Base-by-base conservation (phyloP, 2,329 filamentous ascomycete species). In the Acrodontium crateriforme region DNA sequence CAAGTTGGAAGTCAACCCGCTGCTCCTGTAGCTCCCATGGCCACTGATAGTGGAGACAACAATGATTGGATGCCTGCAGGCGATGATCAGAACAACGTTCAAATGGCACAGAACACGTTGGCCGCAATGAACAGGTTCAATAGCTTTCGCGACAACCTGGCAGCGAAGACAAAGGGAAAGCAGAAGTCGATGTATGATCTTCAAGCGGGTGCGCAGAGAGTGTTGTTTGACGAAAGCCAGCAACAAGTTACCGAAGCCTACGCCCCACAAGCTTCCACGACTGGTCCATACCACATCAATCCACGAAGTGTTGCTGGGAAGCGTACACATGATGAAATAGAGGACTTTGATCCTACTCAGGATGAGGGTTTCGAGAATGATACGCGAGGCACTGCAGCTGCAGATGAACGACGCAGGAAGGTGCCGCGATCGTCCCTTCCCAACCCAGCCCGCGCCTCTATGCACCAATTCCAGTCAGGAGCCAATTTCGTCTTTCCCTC, bases 361-460 rank as follows among this genome's bases (percentile, higher is more conserved):
- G 59, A 62, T 6, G 56, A 59, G 24, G 61, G 52, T 2, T 67
- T 66, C 32, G 55, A 63, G 20, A 45, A 45, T 3, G 50, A 56
- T 27, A 42, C 42, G 5, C 56, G 58, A 9, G 42, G 45, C 6
- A 37, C 43, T 3, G 23, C 39, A 14, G 33, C 30, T 17, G 42
- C 52, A 5, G 40, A 49, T 32, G 35, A 49, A 35, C 47, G 56
- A 29, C 52, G 57, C 33, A 10, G 20, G 5, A 22, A 22, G 20
- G 10, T n/a, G 13, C 4, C 20, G 5, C 13, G 10, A 12, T n/a
- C 10, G 5, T n/a, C 10, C 13, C 10, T 5, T 8, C 8, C n/a
- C 13, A 4, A 10, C 20, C 10, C 20, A 10, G 20, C 20, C 4
- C n/a, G 20, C 4, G n/a, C n/a, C n/a, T n/a, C n/a, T n/a, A n/a